phyloP scores from a whole-genome alignment of 1,284 basidiomycete genomes.

The Irpex lacteus region DNA sequence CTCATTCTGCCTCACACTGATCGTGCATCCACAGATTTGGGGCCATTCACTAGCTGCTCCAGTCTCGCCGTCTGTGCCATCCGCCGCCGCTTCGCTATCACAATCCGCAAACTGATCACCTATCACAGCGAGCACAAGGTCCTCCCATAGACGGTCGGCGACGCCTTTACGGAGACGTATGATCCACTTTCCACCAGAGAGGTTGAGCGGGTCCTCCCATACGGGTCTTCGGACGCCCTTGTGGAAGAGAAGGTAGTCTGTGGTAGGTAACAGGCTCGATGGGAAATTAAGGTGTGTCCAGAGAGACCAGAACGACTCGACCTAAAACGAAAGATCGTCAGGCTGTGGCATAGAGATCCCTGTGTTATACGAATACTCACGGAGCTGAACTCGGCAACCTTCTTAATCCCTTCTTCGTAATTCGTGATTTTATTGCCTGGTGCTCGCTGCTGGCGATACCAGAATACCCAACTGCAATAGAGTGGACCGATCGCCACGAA shows the following conservation, averaged over 20 bases:
- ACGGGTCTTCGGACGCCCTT: slow-evolving; percentile 77
- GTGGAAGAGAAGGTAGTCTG: slow-evolving; percentile 86
- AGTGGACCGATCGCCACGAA: background rate
- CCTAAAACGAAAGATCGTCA: slow-evolving; percentile 33
- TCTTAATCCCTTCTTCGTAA: slow-evolving; percentile 87
- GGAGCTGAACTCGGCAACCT: slow-evolving; percentile 74
- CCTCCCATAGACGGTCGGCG: slow-evolving; percentile 81
- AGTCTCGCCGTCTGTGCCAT: slow-evolving; percentile 15
- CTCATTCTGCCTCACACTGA: slow-evolving; percentile 80
- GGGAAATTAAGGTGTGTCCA: slow-evolving; percentile 79
- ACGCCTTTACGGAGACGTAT: slow-evolving; percentile 82
- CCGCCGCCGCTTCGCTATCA: slow-evolving; percentile 32
- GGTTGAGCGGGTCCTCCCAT: slow-evolving; percentile 88
- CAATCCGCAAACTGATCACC: slow-evolving; percentile 78
- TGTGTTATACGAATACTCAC: slow-evolving; percentile 37
- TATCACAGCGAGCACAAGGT: slow-evolving; percentile 72
- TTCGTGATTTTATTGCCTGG: slow-evolving; percentile 78
- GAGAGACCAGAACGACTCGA: slow-evolving; percentile 83
- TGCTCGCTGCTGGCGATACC: slow-evolving; percentile 80
- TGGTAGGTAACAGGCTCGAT: slow-evolving; percentile 70
- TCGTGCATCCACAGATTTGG: slow-evolving; percentile 82
- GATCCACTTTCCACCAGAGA: slow-evolving; percentile 90
- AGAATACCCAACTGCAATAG: slow-evolving; percentile 73
- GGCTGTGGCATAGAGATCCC: slow-evolving; percentile 19
- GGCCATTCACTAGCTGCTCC: slow-evolving; percentile 47